These are phyloP conservation scores for Skeletonema grethae DNA, from an alignment of 108 stramenopile genomes.

Conservation along the genomic window DNA sequence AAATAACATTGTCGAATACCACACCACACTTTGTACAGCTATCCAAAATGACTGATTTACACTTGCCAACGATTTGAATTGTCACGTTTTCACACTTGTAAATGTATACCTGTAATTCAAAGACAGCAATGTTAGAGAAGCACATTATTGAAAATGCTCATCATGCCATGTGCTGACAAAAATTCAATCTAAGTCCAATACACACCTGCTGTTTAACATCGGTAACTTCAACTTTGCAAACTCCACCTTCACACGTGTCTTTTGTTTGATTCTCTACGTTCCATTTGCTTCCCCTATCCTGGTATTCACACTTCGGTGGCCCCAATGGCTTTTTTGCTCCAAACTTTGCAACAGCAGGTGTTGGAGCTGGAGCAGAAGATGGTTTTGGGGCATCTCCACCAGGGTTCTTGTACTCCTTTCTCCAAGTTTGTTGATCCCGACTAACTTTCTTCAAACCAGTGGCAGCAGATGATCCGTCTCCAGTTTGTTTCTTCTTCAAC, in stretches of 20 bases:
- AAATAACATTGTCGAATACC: constrained; percentile 86
- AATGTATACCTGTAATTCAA: constrained; percentile 54
- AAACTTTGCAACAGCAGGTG: constrained; percentile 16
- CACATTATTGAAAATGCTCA: neutral
- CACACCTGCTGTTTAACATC: constrained; percentile 86
- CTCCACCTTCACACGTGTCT: constrained; percentile 64
- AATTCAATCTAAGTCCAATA: neutral
- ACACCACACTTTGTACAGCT: constrained; percentile 85
- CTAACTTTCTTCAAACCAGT: constrained; percentile 93
- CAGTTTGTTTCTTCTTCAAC: constrained; percentile 65
- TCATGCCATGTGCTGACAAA: neutral
- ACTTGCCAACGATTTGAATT: constrained; percentile 92
- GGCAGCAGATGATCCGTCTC: constrained; percentile 84
- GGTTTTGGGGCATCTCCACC: constrained; percentile 39
- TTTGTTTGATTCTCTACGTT: constrained; percentile 93
- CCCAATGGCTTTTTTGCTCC: constrained; percentile 60
- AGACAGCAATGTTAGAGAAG: neutral
- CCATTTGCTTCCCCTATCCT: constrained; percentile 92
- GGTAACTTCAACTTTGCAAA: constrained; percentile 78
- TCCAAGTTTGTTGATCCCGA: constrained; percentile 95
- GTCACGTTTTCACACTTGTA: constrained; percentile 92
- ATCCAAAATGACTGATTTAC: constrained; percentile 91
- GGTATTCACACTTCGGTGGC: constrained; percentile 88
- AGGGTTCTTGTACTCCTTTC: constrained; percentile 86
- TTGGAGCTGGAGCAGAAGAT: constrained; percentile 2